These are phyloP conservation scores for Orbilia oligospora DNA, from an alignment of 2,329 filamentous ascomycete genomes.

Conservation along the genomic window DNA sequence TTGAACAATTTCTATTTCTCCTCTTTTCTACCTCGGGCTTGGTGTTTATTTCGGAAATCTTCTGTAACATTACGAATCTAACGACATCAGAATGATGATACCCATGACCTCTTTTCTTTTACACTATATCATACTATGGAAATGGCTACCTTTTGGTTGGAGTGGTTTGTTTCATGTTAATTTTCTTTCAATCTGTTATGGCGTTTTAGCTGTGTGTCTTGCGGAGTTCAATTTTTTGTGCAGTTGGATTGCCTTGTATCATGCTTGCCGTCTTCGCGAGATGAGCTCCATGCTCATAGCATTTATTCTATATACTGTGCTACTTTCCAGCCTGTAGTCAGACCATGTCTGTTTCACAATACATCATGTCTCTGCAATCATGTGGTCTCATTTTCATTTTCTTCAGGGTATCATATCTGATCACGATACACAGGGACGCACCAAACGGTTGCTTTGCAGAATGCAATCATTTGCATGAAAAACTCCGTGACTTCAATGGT, in stretches of 20 bases:
- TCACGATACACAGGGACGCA: constrained; percentile 40
- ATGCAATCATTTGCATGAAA: constrained; percentile 11
- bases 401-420: constrained; percentile 46
- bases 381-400: constrained; percentile 31
- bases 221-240: constrained; percentile 49
- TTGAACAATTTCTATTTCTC: constrained; percentile 13
- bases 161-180: constrained; percentile 39
- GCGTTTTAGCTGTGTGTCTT: constrained; percentile 41
- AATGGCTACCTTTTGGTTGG: constrained; percentile 44
- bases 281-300: constrained; percentile 60
- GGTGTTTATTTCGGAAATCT: constrained; percentile 48
- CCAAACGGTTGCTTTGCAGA: not conserved
- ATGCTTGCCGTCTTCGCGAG: constrained; percentile 9
- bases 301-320: constrained; percentile 25
- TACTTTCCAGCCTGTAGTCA: constrained; percentile 40
- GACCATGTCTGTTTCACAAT: constrained; percentile 45
- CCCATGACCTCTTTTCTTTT: constrained; percentile 55
- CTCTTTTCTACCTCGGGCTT: constrained; percentile 35
- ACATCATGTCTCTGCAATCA: constrained; percentile 27
- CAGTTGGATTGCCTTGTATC: constrained; percentile 3
- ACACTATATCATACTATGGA: constrained; percentile 33
- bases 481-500: constrained; percentile 6
- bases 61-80: constrained; percentile 59
- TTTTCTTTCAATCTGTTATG: constrained; percentile 21
- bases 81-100: constrained; percentile 61